Evolutionary conservation across 352 stramenopile species (phyloP).

Genomic region (Peronospora destructor): DNA sequence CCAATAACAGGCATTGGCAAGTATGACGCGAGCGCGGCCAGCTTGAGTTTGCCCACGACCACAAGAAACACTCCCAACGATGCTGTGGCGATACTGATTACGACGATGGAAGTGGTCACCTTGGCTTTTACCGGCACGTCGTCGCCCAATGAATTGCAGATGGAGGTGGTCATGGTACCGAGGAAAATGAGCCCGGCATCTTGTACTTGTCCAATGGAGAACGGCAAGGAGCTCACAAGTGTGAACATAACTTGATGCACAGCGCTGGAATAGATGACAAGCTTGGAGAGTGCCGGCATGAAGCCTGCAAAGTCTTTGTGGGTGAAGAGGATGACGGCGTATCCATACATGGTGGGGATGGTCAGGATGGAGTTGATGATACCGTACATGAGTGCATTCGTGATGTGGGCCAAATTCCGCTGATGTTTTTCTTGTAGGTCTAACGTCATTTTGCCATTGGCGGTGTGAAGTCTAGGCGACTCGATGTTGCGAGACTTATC

Average conservation of each 20-base stretch:
- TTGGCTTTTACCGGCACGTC: constrained; percentile 53
- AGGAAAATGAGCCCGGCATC: constrained; percentile 98
- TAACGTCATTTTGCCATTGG: constrained; percentile 8
- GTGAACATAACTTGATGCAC: constrained; percentile 90
- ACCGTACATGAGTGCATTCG: constrained; percentile 75
- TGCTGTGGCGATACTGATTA: constrained; percentile 87
- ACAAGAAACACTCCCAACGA: constrained; percentile 89
- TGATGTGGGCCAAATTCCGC: constrained; percentile 31
- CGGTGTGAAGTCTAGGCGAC: constrained; percentile 17
- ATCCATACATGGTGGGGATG: constrained; percentile 92
- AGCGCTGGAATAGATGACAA: constrained; percentile 92
- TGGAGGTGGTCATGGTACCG: constrained; percentile 88
- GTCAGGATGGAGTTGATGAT: constrained; percentile 91
- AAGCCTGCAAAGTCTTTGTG: constrained; percentile 81
- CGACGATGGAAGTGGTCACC: constrained; percentile 92
- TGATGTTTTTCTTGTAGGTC: not conserved
- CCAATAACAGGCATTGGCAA: constrained; percentile 94
- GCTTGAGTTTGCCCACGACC: constrained; percentile 86
- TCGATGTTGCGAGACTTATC: constrained; percentile 13
- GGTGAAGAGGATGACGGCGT: constrained; percentile 93
- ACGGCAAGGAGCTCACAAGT: constrained; percentile 87
- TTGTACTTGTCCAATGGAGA: constrained; percentile 96
- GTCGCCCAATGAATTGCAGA: constrained; percentile 65
- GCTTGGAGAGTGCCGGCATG: constrained; percentile 89
- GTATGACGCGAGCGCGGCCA: constrained; percentile 92